These are phyloP conservation scores for Xylaria digitata DNA, from an alignment of 2,329 filamentous ascomycete species.

Conservation along the genomic window DNA sequence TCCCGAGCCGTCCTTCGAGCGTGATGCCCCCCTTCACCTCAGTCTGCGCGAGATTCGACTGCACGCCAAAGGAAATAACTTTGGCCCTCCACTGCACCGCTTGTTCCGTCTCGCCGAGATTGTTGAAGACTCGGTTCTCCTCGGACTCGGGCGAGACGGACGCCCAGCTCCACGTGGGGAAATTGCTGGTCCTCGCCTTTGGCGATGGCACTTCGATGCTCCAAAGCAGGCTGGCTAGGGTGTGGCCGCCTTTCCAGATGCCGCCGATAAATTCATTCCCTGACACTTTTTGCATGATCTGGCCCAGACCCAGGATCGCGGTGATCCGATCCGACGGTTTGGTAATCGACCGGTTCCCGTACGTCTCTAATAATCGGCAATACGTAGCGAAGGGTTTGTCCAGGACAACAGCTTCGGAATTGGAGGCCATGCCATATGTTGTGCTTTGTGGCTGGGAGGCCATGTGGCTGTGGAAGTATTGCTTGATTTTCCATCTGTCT, in stretches of 20 bases:
- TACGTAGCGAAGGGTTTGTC: slow-evolving; percentile 7
- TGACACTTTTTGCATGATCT: not conserved
- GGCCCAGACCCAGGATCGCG: slow-evolving; percentile 1
- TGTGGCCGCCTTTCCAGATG: slow-evolving; percentile 2
- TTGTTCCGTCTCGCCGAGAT: slow-evolving; percentile 3
- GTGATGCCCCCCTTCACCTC: slow-evolving; percentile 8
- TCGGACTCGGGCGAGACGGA: slow-evolving; percentile 11
- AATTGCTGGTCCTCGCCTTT: not conserved
- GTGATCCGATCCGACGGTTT: slow-evolving; percentile 12
- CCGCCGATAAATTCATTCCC: slow-evolving; percentile 9
- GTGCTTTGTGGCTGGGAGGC: not conserved
- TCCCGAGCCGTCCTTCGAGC: slow-evolving; percentile 15
- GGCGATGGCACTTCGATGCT: slow-evolving; percentile 1
- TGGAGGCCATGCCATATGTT: not conserved
- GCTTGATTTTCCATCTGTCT: slow-evolving; percentile 2
- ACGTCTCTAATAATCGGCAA: slow-evolving; percentile 2
- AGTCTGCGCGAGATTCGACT: slow-evolving; percentile 14
- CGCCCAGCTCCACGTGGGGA: slow-evolving; percentile 21
- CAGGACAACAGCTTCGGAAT: not conserved
- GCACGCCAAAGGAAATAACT: slow-evolving; percentile 18
- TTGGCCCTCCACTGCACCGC: slow-evolving; percentile 6
- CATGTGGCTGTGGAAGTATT: slow-evolving; percentile 9
- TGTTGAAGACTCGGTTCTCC: slow-evolving; percentile 2
- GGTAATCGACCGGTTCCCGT: slow-evolving; percentile 4
- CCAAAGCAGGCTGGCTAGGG: slow-evolving; percentile 7